These are phyloP conservation scores for Aspergillus haitiensis DNA, from an alignment of 495 filamentous ascomycete species.

Conservation along the genomic window DNA sequence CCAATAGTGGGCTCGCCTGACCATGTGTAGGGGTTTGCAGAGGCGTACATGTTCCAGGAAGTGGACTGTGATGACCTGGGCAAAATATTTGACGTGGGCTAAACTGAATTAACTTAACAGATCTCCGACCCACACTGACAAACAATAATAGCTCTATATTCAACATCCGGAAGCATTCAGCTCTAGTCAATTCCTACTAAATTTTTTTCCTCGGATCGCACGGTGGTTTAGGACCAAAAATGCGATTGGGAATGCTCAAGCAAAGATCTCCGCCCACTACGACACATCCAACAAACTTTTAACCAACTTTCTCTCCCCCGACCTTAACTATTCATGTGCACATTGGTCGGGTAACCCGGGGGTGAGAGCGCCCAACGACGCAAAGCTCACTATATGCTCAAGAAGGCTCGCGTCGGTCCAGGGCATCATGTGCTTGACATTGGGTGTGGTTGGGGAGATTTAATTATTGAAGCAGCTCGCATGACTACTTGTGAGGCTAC, in stretches of 20 bases:
- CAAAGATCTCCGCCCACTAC: constrained; percentile 70
- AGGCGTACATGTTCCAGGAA: constrained; percentile 13
- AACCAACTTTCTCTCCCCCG: constrained; percentile 65
- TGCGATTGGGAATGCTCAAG: constrained; percentile 60
- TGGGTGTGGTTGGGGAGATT: constrained; percentile 68
- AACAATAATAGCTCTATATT: constrained; percentile 20
- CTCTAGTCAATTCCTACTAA: constrained; percentile 11
- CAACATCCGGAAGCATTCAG: constrained; percentile 10
- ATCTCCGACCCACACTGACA: neutral
- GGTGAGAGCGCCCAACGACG: constrained; percentile 62
- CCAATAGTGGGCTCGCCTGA: no score
- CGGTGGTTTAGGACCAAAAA: constrained; percentile 55
- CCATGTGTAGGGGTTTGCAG: constrained; percentile 7
- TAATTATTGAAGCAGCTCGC: constrained; percentile 62
- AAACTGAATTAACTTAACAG: no score
- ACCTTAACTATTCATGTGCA: constrained; percentile 77
- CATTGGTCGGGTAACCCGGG: constrained; percentile 56
- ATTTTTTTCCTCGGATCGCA: constrained; percentile 3
- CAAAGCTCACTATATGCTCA: constrained; percentile 63
- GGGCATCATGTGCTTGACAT: constrained; percentile 69
- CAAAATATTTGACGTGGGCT: neutral
- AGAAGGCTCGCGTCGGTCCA: constrained; percentile 56
- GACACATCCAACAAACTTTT: constrained; percentile 77
- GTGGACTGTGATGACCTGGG: constrained; percentile 10
- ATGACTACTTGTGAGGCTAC: constrained; percentile 63